Evolutionary conservation across 768 basidiomycete genomes (phyloP), one percentile per base, ranked within the genome.

Genomic region (Boletus huronensis): DNA sequence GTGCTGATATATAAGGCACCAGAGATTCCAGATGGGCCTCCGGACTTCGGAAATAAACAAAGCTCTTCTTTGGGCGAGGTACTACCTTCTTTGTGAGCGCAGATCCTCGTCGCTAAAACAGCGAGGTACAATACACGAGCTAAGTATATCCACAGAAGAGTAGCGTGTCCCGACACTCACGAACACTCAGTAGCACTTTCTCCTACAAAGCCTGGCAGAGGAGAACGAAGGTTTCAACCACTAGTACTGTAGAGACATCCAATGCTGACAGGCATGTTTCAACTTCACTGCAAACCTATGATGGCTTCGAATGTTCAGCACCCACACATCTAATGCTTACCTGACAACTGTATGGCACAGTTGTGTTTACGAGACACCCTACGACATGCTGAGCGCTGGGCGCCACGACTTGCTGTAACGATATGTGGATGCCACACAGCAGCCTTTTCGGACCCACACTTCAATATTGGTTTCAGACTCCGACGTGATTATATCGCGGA

Each of bases 61-160:
- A n/a, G 36, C 32, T 39, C 10, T 3, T 28, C 28, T 38, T 23
- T 14, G 25, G 26, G 32, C n/a, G 48, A 53, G 40, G 55, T 47
- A 16, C 10, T 41, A 41, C 40, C 50, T 50, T 43, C 17, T 52
- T 44, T 52, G 57, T 55, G 23, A 25, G 51, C 53, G 61, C 31
- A 7, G 53, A 55, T 55, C 53, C 40, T 25, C 35, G 31, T 26
- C 25, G 19, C 17, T 17, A 34, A 47, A 40, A 48, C 13, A 10
- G 21, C 6, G 35, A 19, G 32, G 41, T 6, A 57, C 8, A 19
- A 21, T 2, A 25, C 25, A 16, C 11, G 25, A 19, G 6, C 10
- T n/a, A 50, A 42, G 21, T 21, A 55, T 31, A 10, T 36, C 29
- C 38, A 42, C 23, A 44, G 21, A 35, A 14, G 26, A n/a, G 35